phyloP scores from a whole-genome alignment of 2,329 filamentous ascomycete genomes.

The Botrytis deweyae region DNA sequence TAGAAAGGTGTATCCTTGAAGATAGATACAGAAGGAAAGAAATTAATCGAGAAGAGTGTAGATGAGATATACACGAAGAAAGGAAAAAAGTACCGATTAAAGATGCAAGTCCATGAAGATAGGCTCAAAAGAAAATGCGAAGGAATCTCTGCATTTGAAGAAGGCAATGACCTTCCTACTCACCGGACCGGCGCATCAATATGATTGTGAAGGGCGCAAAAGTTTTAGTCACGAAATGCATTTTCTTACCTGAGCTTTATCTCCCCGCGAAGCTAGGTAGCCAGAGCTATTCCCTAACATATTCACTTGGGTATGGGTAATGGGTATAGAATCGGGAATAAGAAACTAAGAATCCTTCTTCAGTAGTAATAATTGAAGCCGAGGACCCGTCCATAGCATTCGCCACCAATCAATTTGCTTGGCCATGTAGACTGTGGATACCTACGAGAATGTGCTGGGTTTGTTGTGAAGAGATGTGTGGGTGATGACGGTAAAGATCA shows the following conservation, averaged over 20 bases:
- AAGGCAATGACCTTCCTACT: background rate
- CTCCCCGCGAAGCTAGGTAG: background rate
- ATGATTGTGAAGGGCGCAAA: background rate
- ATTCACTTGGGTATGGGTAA: background rate
- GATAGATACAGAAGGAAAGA: background rate
- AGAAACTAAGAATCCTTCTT: background rate
- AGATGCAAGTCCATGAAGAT: background rate
- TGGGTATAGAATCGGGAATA: background rate
- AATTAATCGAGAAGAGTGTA: background rate
- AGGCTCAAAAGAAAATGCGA: background rate
- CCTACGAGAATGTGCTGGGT: background rate
- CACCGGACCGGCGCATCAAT: conserved; percentile 4
- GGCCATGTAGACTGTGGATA: conserved; percentile 1
- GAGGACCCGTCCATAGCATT: background rate
- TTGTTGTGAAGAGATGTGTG: background rate
- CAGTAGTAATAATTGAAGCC: background rate
- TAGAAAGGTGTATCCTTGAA: background rate
- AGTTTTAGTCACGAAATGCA: conserved; percentile 11
- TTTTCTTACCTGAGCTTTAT: background rate
- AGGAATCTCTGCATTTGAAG: background rate
- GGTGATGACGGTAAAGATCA: too few species aligned
- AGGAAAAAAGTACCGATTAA: background rate
- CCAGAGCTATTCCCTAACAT: background rate
- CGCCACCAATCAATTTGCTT: background rate
- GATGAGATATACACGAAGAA: conserved; percentile 2